Base-by-base conservation (phyloP, 2,329 filamentous ascomycete genomes). In the Exophiala calicioides region DNA sequence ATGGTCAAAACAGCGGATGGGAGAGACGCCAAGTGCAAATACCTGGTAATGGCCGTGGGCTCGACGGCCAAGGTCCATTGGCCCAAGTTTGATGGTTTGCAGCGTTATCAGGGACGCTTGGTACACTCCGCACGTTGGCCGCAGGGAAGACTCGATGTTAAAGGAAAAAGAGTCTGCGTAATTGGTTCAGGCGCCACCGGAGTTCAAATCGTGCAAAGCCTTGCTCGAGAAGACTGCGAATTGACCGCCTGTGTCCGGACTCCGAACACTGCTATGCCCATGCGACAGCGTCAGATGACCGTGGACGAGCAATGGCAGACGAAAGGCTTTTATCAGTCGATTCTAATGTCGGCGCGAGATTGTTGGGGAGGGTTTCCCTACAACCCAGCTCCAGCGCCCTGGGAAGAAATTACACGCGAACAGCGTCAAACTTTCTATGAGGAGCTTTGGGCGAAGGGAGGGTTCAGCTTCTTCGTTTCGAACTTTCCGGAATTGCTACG, bases 111-210 rank as follows among this genome's bases (percentile, higher is more conserved):
- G 44, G 82, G 82, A 12, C 61, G 71, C 9, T 72, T 82, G 5
- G 73, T 80, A 56, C 80, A 84, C 60, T 77, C 78, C 0, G 79
- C 77, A 1, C 78, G 77, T 60, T 83, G 80, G 80, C 79, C 81
- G 1, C 44, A 74, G 2, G 66, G 74, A 3, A 69, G 76, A 5
- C 68, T 84, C 13, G 69, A 78, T 37, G 72, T 82, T 15, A 71
- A 71, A 80, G 74, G 73, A 36, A 85, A 85, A 60, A 72, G 75
- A 12, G 75, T 79, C 40, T 82, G 75, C 12, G 74, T 85, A 41
- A 77, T 86, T 20, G 82, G 82, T 4, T 84, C 80, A 0, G 82
- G 82, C 4, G 77, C 81, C 0, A 79, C 80, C 0, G 82, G 82
- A 1, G 76, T 85, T 1, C 82, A 86, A 55, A 76, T 84, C 34